phyloP scores from a whole-genome alignment of 208 protist species.

The Trypanosoma cruzi region DNA sequence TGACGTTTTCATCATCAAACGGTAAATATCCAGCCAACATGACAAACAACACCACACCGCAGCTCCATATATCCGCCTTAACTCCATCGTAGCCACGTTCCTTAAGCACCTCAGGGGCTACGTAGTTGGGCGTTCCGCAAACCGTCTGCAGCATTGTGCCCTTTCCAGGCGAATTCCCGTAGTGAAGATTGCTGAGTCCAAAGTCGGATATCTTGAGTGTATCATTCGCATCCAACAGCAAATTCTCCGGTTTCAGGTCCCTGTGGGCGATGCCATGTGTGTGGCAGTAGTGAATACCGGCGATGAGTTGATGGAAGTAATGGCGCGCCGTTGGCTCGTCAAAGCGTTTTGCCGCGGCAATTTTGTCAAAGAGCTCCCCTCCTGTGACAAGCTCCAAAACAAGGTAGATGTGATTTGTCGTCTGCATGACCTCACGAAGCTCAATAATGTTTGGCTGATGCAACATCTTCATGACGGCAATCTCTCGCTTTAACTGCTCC shows the following conservation, averaged over 20 bases:
- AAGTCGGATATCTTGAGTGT: constrained; percentile 93
- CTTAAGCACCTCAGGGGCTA: constrained; percentile 85
- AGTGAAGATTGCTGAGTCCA: constrained; percentile 83
- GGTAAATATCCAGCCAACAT: constrained; percentile 85
- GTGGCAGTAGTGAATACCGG: constrained; percentile 93
- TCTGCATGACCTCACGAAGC: constrained; percentile 89
- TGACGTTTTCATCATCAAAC: constrained; percentile 92
- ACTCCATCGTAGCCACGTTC: constrained; percentile 72
- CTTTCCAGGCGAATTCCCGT: constrained; percentile 41
- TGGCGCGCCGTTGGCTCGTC: constrained; percentile 79
- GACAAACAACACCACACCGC: constrained; percentile 92
- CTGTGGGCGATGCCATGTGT: constrained; percentile 84
- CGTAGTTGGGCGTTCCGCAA: constrained; percentile 67
- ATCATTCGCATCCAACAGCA: constrained; percentile 78
- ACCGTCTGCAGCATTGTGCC: constrained; percentile 54
- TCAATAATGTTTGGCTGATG: constrained; percentile 88
- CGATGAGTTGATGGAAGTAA: constrained; percentile 96
- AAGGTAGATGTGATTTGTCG: constrained; percentile 88
- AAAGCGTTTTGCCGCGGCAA: constrained; percentile 79
- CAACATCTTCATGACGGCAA: constrained; percentile 89
- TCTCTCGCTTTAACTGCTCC: constrained; percentile 92
- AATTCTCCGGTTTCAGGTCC: constrained; percentile 92
- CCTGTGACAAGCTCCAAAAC: constrained; percentile 91
- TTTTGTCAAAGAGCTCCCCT: constrained; percentile 94
- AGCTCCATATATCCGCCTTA: constrained; percentile 94